A percentile compares a stretch with the other conserved stretches of the same genome.
phyloP scores from a whole-genome alignment of 1,284 basidiomycete genomes.

The Sporisorium iseilematis-ciliati region DNA sequence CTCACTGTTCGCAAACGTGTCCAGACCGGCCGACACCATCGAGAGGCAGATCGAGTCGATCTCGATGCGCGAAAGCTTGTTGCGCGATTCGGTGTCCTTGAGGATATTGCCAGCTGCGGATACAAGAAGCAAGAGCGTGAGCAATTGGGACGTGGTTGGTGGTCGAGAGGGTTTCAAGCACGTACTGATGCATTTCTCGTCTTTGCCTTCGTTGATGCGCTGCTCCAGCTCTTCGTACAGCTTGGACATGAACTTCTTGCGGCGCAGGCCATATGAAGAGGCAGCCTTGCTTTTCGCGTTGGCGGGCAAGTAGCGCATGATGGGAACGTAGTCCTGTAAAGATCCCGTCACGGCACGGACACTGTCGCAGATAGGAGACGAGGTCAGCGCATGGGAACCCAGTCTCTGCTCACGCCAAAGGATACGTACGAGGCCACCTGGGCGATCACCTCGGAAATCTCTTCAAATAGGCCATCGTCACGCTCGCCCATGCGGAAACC shows the following conservation, averaged over 20 bases:
- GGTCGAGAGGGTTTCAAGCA: background rate
- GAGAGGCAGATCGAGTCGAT: constrained; percentile 8
- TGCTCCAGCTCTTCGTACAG: constrained; percentile 1
- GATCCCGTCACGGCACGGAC: constrained; percentile 2
- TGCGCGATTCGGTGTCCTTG: constrained; percentile 4
- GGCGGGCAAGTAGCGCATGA: constrained; percentile 1
- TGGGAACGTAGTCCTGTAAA: constrained; percentile 3
- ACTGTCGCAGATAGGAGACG: background rate
- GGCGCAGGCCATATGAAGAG: background rate
- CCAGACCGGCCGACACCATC: constrained; percentile 6
- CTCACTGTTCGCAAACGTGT: constrained; percentile 6
- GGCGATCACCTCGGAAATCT: constrained; percentile 5
- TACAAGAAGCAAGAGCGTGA: background rate
- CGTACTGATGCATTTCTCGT: constrained; percentile 1
- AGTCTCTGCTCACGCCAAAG: too few species aligned
- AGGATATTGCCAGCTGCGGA: constrained; percentile 7
- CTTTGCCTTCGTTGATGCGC: background rate
- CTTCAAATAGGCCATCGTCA: constrained; percentile 2
- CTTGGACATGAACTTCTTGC: constrained; percentile 6
- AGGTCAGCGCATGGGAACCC: background rate
- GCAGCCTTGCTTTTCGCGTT: constrained; percentile 1
- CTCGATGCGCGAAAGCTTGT: constrained; percentile 1
- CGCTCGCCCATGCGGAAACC: constrained; percentile 4
- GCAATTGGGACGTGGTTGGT: background rate
- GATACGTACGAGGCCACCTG: constrained; percentile 5